Conservation (phyloP, 2,329 filamentous ascomycete species). For the Phyllosticta ampelicida region DNA sequence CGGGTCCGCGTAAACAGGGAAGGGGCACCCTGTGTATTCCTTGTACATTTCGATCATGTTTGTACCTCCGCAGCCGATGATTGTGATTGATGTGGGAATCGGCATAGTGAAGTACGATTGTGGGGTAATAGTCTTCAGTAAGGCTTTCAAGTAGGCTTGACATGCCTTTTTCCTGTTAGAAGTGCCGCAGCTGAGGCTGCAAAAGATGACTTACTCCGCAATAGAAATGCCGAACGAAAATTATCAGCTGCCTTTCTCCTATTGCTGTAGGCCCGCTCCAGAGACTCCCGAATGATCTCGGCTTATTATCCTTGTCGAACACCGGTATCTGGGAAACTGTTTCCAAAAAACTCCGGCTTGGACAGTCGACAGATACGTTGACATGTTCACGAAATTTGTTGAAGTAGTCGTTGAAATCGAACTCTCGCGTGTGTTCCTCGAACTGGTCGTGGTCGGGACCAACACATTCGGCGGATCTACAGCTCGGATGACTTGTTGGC, state of each 20-base stretch:
- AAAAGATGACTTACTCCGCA: constrained; percentile 22
- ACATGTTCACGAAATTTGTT: constrained; percentile 22
- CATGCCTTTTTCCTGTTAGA: constrained; percentile 44
- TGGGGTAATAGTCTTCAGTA: constrained; percentile 43
- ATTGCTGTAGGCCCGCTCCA: constrained; percentile 40
- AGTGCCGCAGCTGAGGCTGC: neutral
- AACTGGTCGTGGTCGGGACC: neutral
- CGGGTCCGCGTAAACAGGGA: constrained; percentile 59
- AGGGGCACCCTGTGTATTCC: constrained; percentile 47
- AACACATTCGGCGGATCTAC: neutral
- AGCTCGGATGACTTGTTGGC: constrained; percentile 4
- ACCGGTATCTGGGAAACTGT: constrained; percentile 30
- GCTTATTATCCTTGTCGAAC: constrained; percentile 50
- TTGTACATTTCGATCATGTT: constrained; percentile 53
- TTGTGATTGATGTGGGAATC: constrained; percentile 46
- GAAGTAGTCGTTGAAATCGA: constrained; percentile 24
- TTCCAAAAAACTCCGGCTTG: neutral
- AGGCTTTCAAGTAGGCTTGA: constrained; percentile 53
- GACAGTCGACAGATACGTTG: constrained; percentile 11
- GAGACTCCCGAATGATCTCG: constrained; percentile 51
- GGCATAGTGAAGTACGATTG: constrained; percentile 32
- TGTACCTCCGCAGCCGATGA: constrained; percentile 58
- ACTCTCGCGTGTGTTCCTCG: constrained; percentile 7
- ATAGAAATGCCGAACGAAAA: constrained; percentile 34
- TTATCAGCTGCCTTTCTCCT: constrained; percentile 27